These are phyloP conservation scores for Leccinum boreale DNA, from an alignment of 768 basidiomycete genomes.

Conservation along the genomic window DNA sequence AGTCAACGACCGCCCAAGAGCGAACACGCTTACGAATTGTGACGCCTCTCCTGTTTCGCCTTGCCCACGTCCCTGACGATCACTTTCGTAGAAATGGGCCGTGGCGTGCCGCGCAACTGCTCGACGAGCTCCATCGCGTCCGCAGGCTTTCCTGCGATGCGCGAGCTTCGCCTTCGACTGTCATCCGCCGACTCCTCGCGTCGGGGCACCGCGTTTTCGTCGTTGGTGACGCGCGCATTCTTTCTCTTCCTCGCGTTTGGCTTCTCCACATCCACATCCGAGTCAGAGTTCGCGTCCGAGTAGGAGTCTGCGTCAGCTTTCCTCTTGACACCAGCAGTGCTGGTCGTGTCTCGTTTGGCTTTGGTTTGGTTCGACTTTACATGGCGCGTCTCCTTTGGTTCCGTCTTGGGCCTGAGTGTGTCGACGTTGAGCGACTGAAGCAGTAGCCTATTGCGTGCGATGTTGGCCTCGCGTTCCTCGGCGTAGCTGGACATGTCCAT, in stretches of 20 bases:
- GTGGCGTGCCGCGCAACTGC: constrained; percentile 30
- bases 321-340: constrained; percentile 37
- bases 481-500: constrained; percentile 28
- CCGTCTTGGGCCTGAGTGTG: constrained; percentile 40
- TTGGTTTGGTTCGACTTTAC: constrained; percentile 4
- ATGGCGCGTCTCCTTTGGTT: constrained; percentile 42
- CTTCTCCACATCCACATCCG: constrained; percentile 30
- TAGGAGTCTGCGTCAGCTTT: constrained; percentile 27
- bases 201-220: constrained; percentile 17
- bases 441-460: constrained; percentile 42
- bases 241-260: constrained; percentile 22
- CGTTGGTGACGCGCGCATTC: constrained; percentile 11
- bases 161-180: constrained; percentile 60
- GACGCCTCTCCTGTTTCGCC: constrained; percentile 29
- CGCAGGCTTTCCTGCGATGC: constrained; percentile 55
- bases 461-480: constrained; percentile 34
- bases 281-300: not conserved
- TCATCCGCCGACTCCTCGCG: not conserved
- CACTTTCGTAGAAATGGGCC: constrained; percentile 38
- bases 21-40: constrained; percentile 30
- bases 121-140: constrained; percentile 46
- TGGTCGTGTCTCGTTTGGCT: not conserved
- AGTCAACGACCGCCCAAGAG: constrained; percentile 7
- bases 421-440: constrained; percentile 41
- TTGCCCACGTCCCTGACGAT: constrained; percentile 36